Conservation (phyloP, 2,329 filamentous ascomycete species). For the Sporothrix pseudoabietina region DNA sequence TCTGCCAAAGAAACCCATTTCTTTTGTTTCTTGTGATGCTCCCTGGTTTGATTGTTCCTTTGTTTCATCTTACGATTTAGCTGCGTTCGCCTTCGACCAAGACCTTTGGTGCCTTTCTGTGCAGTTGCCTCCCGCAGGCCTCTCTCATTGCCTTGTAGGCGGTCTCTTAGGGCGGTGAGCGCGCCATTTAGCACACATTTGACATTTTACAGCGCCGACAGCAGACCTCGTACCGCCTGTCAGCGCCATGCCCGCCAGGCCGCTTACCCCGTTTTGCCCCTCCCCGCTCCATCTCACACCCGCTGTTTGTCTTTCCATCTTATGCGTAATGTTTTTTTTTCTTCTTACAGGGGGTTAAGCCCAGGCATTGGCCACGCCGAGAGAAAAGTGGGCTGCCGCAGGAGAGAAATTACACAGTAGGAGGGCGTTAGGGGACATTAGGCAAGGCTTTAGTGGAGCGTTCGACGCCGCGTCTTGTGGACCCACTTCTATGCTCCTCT, state of each 20-base stretch:
- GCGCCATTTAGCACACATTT: too few relatives aligned
- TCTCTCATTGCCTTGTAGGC: neutral
- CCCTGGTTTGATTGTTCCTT: neutral
- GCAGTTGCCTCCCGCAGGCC: neutral
- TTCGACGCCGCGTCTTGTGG: neutral
- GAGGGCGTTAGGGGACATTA: neutral
- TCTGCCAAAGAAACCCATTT: neutral
- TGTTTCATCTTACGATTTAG: slow-evolving; percentile 7
- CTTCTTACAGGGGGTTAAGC: neutral
- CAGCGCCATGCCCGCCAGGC: too few relatives aligned
- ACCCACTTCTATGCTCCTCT: neutral
- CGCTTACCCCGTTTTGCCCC: slow-evolving; percentile 9
- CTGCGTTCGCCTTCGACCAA: neutral
- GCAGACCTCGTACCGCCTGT: neutral
- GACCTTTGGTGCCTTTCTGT: neutral
- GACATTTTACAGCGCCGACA: neutral
- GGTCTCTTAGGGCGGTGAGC: too few relatives aligned
- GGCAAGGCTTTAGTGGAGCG: neutral
- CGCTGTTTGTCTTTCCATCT: neutral
- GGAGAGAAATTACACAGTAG: neutral
- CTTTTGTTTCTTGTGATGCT: neutral
- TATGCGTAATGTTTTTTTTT: too few relatives aligned
- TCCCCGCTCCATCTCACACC: neutral
- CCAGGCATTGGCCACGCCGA: neutral
- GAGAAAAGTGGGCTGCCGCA: slow-evolving; percentile 8